Conservation (phyloP, 2,329 filamentous ascomycete species). For the Nigrospora sphaerica region DNA sequence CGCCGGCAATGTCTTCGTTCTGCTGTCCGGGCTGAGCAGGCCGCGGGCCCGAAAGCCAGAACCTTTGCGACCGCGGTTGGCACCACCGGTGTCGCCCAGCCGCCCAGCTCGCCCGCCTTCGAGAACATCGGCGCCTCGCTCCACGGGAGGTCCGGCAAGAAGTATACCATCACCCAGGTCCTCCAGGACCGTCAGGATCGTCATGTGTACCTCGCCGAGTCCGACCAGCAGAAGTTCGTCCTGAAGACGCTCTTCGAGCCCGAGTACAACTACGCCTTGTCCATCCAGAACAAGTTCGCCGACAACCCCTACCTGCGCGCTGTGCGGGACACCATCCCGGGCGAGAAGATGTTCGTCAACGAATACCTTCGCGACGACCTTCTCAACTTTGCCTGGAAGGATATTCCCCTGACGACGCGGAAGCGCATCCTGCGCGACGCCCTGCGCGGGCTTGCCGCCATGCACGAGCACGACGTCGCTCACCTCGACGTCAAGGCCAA, state of each 20-base stretch:
- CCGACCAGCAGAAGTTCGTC: conserved; percentile 24
- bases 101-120: not conserved
- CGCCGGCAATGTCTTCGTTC: not conserved
- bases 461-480: conserved; percentile 29
- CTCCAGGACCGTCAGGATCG: conserved; percentile 25
- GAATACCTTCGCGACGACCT: conserved; percentile 34
- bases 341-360: conserved; percentile 36
- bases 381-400: conserved; percentile 31
- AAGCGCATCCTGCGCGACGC: conserved; percentile 36
- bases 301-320: conserved; percentile 28
- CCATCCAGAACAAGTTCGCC: conserved; percentile 21
- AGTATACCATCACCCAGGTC: conserved; percentile 24
- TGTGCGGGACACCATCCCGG: conserved; percentile 32
- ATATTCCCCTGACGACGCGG: conserved; percentile 25
- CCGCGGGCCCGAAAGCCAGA: not conserved
- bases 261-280: conserved; percentile 25
- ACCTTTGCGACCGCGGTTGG: not conserved
- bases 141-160: conserved; percentile 15
- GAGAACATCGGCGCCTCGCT: conserved; percentile 4
- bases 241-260: conserved; percentile 24
- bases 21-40: not conserved
- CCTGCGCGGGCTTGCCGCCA: conserved; percentile 27
- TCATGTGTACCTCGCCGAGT: conserved; percentile 26
- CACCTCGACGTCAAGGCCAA: conserved; percentile 35
- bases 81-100: not conserved